Evolutionary conservation across 305 asterid genomes (phyloP).

Genomic region (Fraxinus nigra): DNA sequence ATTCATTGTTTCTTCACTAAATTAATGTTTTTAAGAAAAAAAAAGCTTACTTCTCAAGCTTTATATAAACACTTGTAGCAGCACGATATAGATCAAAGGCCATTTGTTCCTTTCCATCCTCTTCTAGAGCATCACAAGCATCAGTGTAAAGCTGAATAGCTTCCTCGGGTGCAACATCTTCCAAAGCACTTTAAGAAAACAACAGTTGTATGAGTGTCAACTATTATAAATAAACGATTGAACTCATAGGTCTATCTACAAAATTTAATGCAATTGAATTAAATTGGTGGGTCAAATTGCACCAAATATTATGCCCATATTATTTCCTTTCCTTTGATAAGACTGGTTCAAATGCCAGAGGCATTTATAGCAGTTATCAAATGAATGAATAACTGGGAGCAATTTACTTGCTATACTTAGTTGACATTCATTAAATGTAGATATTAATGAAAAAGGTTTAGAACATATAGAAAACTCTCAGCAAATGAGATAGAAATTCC

Average conservation of each 20-base stretch:
- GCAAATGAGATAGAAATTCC: neutral
- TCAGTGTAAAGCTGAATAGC: conserved; percentile 80
- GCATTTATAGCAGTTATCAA: neutral
- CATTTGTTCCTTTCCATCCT: conserved; percentile 95
- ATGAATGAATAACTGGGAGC: neutral
- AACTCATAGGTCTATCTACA: neutral
- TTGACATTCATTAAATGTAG: neutral
- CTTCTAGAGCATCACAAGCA: conserved; percentile 82
- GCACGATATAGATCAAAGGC: conserved; percentile 91
- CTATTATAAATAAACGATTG: neutral
- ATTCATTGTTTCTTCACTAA: neutral
- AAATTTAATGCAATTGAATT: neutral
- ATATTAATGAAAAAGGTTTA: neutral
- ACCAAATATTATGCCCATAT: neutral
- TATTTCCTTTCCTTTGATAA: neutral
- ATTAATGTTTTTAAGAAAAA: neutral
- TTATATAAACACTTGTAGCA: conserved; percentile 72
- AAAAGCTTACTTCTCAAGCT: conserved; percentile 82
- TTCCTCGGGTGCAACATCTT: conserved; percentile 74
- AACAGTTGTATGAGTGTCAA: conserved; percentile 27
- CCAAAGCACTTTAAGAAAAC: conserved; percentile 64
- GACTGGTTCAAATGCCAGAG: neutral
- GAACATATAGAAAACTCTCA: neutral
- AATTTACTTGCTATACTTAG: neutral
- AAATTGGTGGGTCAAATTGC: neutral